Evolutionary conservation across 768 basidiomycete genomes (phyloP).

Genomic region (Podaxis sp.): DNA sequence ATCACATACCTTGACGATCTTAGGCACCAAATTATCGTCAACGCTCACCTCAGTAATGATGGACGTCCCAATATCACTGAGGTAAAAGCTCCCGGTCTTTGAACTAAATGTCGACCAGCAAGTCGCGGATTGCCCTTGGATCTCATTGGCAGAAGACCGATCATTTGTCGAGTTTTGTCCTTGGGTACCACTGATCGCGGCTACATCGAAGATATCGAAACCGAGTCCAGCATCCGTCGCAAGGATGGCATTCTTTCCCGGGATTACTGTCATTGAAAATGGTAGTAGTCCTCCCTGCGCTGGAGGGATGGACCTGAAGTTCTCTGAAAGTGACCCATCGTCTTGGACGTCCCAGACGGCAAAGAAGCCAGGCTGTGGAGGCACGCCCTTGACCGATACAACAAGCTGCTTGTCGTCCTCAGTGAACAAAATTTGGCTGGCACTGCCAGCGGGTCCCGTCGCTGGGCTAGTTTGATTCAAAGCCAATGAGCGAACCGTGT

Average conservation of each 20-base stretch:
- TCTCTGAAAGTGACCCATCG: constrained; percentile 43
- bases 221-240: constrained; percentile 37
- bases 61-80: constrained; percentile 37
- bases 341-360: constrained; percentile 43
- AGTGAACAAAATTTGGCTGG: constrained; percentile 42
- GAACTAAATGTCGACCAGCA: constrained; percentile 40
- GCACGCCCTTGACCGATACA: constrained; percentile 45
- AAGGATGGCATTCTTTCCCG: constrained; percentile 27
- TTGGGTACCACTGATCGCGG: constrained; percentile 14
- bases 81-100: constrained; percentile 40
- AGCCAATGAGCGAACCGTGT: constrained; percentile 37
- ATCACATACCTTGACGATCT: constrained; percentile 36
- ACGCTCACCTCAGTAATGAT: constrained; percentile 42
- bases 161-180: constrained; percentile 24
- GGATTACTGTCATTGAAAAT: constrained; percentile 43
- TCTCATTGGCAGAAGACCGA: constrained; percentile 25
- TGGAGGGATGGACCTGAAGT: constrained; percentile 24
- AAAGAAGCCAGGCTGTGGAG: constrained; percentile 44
- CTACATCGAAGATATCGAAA: constrained; percentile 33
- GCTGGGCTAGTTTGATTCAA: constrained; percentile 50
- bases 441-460: constrained; percentile 40
- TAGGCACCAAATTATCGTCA: constrained; percentile 37
- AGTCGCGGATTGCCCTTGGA: constrained; percentile 35
- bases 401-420: constrained; percentile 40
- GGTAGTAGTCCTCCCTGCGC: constrained; percentile 39